A percentile compares a stretch with the other conserved stretches of the same genome.
Conservation (phyloP, 495 filamentous ascomycete genomes). For the Talaromyces thailandensis region DNA sequence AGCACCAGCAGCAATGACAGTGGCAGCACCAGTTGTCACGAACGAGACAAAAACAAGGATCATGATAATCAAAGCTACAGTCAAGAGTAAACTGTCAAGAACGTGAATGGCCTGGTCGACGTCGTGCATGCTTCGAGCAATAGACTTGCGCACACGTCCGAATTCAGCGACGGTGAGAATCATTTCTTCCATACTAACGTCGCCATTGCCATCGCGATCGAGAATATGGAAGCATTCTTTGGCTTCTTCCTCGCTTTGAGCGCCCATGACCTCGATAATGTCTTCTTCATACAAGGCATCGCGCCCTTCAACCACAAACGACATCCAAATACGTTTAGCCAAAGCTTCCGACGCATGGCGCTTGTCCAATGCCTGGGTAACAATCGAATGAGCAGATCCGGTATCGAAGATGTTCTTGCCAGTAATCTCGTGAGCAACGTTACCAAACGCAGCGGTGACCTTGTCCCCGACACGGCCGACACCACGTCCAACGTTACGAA, state of each 20-base stretch:
- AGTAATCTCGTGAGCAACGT: slow-evolving; percentile 86
- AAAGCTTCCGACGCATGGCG: slow-evolving; percentile 75
- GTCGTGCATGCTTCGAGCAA: slow-evolving; percentile 89
- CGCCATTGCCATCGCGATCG: slow-evolving; percentile 84
- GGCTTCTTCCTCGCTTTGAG: slow-evolving; percentile 59
- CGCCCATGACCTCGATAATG: slow-evolving; percentile 77
- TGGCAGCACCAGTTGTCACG: slow-evolving; percentile 73
- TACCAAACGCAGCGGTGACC: slow-evolving; percentile 84
- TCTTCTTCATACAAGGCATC: slow-evolving; percentile 74
- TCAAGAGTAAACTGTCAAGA: slow-evolving; percentile 73
- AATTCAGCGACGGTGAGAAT: slow-evolving; percentile 76
- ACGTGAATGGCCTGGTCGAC: slow-evolving; percentile 91
- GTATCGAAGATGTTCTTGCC: slow-evolving; percentile 93
- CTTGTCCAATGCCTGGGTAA: slow-evolving; percentile 81
- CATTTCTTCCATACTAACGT: slow-evolving; percentile 94
- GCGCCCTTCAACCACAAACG: slow-evolving; percentile 84
- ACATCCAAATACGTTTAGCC: slow-evolving; percentile 94
- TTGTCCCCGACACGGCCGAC: slow-evolving; percentile 83
- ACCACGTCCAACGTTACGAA: slow-evolving; percentile 53
- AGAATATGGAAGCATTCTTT: slow-evolving; percentile 72
- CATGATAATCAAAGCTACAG: slow-evolving; percentile 68
- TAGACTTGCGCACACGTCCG: slow-evolving; percentile 72
- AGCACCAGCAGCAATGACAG: slow-evolving; percentile 86
- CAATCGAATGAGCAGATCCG: slow-evolving; percentile 76
- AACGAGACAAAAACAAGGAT: slow-evolving; percentile 88